Evolutionary conservation across 805 yeast genomes (phyloP), one percentile per base, ranked within the genome.

Genomic region (Wickerhamiella galacta): DNA sequence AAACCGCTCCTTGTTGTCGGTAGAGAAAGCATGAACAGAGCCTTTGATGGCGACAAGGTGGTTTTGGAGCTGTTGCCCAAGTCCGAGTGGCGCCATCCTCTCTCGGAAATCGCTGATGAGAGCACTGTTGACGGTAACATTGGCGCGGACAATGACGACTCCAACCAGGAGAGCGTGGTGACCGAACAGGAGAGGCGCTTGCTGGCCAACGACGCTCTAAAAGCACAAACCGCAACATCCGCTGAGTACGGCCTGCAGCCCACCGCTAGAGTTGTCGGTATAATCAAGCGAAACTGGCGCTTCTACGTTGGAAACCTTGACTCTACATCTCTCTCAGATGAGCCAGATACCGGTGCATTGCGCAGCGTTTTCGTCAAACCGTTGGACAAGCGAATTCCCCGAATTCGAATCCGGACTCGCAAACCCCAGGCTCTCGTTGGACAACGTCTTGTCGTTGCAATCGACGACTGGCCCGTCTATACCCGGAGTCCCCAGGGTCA

Each of bases 401-500:
- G 78, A 42, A 68, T 90, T 30, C 63, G 93, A 45, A 83, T 90
- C 34, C 68, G 76, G 39, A 90, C 98, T 0, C 71, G 95, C 52
- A 73, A 85, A 47, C 82, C 93, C 0, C 65, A 64, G 30, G 90
- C 79, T 35, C 64, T 90, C 10, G 55, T 74, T n/a, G 93, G 92
- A 4, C 75, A 85, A 52, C 74, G 96, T 54, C 79, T 90, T 34
- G 93, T 92, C 6, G 74, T 87, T 15, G 81, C 93, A 0, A 75
- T 92, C 26, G 99, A 90, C 51, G 67, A 83, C 7, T 90, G 99
- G 99, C 79, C 93, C 1, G 58, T 73, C 1, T 64, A 70, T 38
- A 78, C 93, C 4, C 75, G 79, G 38, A 72, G 70, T 42, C 98
- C 99, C 4, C 78, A 78, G 47, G 99, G 98, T 6, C 99, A 90